Percentiles rank a stretch among this genome's conserved stretches.
These are phyloP conservation scores for Hypoxylon fragiforme DNA, from an alignment of 495 filamentous ascomycete species.

Conservation along the genomic window DNA sequence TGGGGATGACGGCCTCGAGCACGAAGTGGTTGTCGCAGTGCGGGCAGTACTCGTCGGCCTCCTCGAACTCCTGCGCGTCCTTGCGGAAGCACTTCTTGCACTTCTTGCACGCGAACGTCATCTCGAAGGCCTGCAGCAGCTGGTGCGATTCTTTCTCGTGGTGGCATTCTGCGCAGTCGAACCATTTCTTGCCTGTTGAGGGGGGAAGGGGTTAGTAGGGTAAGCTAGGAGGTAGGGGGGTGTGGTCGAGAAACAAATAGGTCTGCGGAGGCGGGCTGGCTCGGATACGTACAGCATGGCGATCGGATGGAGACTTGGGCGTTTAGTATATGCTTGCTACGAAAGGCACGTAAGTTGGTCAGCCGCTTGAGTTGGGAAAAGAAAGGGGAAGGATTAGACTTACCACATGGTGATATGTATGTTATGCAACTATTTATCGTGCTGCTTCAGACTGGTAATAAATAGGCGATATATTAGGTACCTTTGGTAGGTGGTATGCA, in stretches of 20 bases:
- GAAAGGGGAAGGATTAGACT: too few species aligned
- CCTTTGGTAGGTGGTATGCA: background rate
- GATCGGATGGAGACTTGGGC: conserved; percentile 95
- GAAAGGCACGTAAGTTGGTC: background rate
- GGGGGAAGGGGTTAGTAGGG: background rate
- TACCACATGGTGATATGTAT: conserved; percentile 35
- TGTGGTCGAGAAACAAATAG: background rate
- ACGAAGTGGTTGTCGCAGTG: conserved; percentile 99
- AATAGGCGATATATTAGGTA: too few species aligned
- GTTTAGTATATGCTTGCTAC: conserved; percentile 93
- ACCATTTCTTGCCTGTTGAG: conserved; percentile 94
- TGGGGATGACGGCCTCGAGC: conserved; percentile 80
- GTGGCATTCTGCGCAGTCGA: conserved; percentile 97
- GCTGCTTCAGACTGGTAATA: too few species aligned
- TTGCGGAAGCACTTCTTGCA: conserved; percentile 98
- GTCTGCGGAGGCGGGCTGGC: background rate
- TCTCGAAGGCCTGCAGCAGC: conserved; percentile 76
- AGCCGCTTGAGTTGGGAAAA: too few species aligned
- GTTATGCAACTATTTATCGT: too few species aligned
- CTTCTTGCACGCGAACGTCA: conserved; percentile 97
- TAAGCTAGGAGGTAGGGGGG: background rate
- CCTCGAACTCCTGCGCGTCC: conserved; percentile 87
- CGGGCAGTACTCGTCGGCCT: conserved; percentile 98
- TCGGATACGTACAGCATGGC: conserved; percentile 75
- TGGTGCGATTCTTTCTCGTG: conserved; percentile 74